Percentiles rank a stretch among this genome's conserved stretches.
Evolutionary conservation across 169 alveolate species (phyloP).

Genomic region (Theileria annulata): DNA sequence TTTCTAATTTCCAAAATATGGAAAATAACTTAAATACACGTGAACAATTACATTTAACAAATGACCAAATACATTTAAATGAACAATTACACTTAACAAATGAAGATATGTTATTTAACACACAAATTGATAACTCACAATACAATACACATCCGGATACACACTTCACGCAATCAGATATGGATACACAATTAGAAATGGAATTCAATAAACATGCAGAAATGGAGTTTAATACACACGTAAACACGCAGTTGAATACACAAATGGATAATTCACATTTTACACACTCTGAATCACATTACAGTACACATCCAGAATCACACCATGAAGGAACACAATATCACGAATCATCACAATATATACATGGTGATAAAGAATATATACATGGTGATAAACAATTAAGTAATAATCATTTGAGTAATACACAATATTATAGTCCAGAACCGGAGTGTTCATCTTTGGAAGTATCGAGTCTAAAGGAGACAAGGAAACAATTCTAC

Average conservation of each 20-base stretch:
- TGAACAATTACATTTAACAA: not conserved
- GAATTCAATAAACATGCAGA: no score
- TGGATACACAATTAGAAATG: not conserved
- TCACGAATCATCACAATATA: no score
- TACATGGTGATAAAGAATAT: no score
- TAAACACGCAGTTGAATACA: no score
- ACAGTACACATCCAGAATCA: no score
- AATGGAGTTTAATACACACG: no score
- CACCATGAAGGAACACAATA: no score
- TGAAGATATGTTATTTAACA: no score
- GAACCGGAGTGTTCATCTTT: not conserved
- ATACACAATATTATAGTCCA: not conserved
- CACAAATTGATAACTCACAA: not conserved
- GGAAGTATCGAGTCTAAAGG: not conserved
- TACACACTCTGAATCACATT: no score
- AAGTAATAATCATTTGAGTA: not conserved
- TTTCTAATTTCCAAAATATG: no score
- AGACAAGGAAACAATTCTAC: slow-evolving; percentile 7
- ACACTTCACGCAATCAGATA: not conserved
- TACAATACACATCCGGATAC: not conserved
- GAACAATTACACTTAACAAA: not conserved
- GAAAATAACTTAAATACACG: not conserved
- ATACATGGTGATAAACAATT: no score
- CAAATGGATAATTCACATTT: no score
- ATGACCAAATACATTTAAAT: not conserved